Conservation (phyloP, 2,329 filamentous ascomycete species). For the Byssothecium circinans region DNA sequence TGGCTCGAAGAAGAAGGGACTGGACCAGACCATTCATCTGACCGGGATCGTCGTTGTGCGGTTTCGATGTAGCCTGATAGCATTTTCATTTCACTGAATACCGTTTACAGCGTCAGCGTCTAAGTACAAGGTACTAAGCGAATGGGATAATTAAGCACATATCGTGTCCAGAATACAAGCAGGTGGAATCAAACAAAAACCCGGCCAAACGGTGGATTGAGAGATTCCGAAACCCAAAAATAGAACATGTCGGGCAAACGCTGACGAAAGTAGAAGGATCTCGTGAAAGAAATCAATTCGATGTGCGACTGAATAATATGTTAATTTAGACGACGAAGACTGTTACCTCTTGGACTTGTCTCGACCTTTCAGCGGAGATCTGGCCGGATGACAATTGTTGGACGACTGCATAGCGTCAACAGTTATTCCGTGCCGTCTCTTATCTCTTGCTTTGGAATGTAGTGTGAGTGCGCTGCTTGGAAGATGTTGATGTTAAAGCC, state of each 20-base stretch:
- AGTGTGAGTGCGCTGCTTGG: constrained; percentile 5
- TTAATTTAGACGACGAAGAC: constrained; percentile 9
- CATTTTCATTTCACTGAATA: constrained; percentile 14
- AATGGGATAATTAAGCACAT: constrained; percentile 4
- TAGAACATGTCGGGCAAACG: constrained; percentile 6
- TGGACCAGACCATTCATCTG: background rate
- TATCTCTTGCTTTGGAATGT: constrained; percentile 1
- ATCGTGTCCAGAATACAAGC: background rate
- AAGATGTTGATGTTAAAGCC: constrained; percentile 17
- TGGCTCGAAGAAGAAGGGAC: background rate
- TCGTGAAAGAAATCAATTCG: constrained; percentile 7
- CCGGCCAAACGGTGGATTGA: constrained; percentile 8
- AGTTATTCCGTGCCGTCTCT: constrained; percentile 1
- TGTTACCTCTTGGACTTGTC: constrained; percentile 11
- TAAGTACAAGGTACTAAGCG: constrained; percentile 12
- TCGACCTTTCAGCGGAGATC: constrained; percentile 4
- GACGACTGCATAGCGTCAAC: constrained; percentile 3
- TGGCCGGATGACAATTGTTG: constrained; percentile 7
- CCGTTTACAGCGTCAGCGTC: constrained; percentile 20
- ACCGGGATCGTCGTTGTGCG: constrained; percentile 7
- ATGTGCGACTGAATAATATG: constrained; percentile 1
- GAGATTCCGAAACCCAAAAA: constrained; percentile 8
- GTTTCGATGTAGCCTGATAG: constrained; percentile 8
- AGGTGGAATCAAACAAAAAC: constrained; percentile 9
- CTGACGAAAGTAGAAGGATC: constrained; percentile 11